These are phyloP conservation scores for Brassica hybrid DNA, from an alignment of 441 rosid species.

Conservation along the genomic window DNA sequence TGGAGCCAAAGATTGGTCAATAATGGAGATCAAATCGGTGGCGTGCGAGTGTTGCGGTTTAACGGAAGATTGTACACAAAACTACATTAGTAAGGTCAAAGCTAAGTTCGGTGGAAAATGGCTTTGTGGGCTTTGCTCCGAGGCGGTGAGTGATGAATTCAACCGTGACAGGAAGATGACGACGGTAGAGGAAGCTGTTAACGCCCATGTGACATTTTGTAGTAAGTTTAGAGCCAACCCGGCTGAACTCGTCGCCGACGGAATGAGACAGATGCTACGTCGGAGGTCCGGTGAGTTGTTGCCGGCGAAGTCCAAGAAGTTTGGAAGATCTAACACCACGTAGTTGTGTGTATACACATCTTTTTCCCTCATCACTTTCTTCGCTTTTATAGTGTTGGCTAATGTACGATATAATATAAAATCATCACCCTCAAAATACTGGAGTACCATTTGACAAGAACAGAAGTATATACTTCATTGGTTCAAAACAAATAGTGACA, in stretches of 20 bases:
- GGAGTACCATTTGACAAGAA: not conserved
- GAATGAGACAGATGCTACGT: constrained; percentile 96
- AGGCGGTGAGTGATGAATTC: constrained; percentile 84
- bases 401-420: constrained; percentile 5
- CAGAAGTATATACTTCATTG: not conserved
- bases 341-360: constrained; percentile 42
- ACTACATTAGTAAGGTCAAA: constrained; percentile 73
- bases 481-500: not conserved
- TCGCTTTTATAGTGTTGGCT: not conserved
- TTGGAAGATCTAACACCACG: constrained; percentile 63
- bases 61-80: constrained; percentile 91
- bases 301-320: constrained; percentile 68
- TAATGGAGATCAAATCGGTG: constrained; percentile 85
- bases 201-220: constrained; percentile 93
- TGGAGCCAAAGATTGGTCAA: constrained; percentile 1
- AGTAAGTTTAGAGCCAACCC: constrained; percentile 86
- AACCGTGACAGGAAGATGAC: constrained; percentile 46
- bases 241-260: constrained; percentile 89
- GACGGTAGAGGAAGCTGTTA: constrained; percentile 81
- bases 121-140: constrained; percentile 97
- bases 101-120: constrained; percentile 87
- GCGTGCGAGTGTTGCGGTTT: constrained; percentile 91
- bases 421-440: not conserved
- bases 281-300: constrained; percentile 75
- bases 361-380: not conserved